These are phyloP conservation scores for Leccinellum albellum DNA, from an alignment of 768 basidiomycete genomes.

Conservation along the genomic window DNA sequence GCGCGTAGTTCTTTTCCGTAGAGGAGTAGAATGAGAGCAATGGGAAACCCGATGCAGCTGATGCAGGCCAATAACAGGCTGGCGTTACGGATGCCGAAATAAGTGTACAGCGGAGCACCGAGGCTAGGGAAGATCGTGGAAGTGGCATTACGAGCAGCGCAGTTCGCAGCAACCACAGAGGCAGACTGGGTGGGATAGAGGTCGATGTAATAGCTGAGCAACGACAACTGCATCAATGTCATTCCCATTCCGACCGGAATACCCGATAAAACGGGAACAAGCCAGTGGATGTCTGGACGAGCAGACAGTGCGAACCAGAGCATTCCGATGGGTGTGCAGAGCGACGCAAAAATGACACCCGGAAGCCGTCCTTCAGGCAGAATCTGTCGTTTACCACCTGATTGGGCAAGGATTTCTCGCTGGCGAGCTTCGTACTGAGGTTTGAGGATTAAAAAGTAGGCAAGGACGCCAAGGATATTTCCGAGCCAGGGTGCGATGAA, in stretches of 20 bases:
- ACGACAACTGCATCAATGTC: conserved; percentile 25
- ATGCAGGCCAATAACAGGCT: conserved; percentile 20
- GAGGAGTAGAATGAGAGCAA: conserved; percentile 12
- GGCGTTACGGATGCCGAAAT: conserved; percentile 16
- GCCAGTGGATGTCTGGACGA: conserved; percentile 17
- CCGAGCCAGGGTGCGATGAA: conserved; percentile 24
- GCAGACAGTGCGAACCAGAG: conserved; percentile 27
- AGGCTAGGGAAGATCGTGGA: conserved; percentile 19
- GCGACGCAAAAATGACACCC: conserved; percentile 16
- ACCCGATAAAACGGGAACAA: conserved; percentile 22
- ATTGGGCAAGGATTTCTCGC: conserved; percentile 11
- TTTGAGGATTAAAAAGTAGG: conserved; percentile 23
- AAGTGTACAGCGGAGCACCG: conserved; percentile 15
- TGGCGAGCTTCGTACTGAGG: conserved; percentile 20
- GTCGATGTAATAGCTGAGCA: conserved; percentile 26
- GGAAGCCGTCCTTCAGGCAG: conserved; percentile 20
- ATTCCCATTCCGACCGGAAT: conserved; percentile 26
- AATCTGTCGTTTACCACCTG: conserved; percentile 15
- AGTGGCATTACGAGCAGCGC: conserved; percentile 11
- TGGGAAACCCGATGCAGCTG: conserved; percentile 19
- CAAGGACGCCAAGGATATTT: conserved; percentile 20
- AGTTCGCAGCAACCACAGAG: conserved; percentile 24
- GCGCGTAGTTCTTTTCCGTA: conserved; percentile 13
- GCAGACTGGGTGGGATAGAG: conserved; percentile 24
- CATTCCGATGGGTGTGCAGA: conserved; percentile 23